A percentile compares a stretch with the other conserved stretches of the same genome.
These are phyloP conservation scores for Ophiostoma ips DNA, from an alignment of 2,329 filamentous ascomycete species.

Conservation along the genomic window DNA sequence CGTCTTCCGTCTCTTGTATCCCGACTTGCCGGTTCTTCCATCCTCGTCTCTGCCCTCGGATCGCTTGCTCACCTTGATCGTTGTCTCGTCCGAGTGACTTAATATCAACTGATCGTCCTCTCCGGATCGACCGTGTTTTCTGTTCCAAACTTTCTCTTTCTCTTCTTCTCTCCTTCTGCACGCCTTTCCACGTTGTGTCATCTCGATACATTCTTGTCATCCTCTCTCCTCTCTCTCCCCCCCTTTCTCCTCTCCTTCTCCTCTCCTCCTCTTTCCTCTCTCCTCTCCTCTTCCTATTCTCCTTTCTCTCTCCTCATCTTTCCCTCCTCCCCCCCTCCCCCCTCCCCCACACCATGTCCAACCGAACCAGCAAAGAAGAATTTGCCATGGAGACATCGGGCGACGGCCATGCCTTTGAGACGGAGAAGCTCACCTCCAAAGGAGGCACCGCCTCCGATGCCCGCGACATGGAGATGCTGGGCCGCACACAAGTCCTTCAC, in stretches of 20 bases:
- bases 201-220: neutral
- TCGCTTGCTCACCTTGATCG: neutral
- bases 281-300: neutral
- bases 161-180: neutral
- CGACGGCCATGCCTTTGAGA: constrained; percentile 12
- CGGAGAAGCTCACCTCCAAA: constrained; percentile 10
- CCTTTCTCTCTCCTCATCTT: neutral
- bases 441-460: constrained; percentile 19
- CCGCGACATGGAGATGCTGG: constrained; percentile 20
- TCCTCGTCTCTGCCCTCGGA: neutral
- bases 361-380: constrained; percentile 10
- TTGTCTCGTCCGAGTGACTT: neutral
- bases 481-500: constrained; percentile 14
- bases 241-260: neutral
- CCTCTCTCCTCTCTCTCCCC: neutral
- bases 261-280: too few relatives aligned
- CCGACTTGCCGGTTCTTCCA: neutral
- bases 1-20: too few relatives aligned
- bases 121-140: too few relatives aligned
- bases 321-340: neutral
- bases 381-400: constrained; percentile 9
- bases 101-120: constrained; percentile 5
- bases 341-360: constrained; percentile 8
- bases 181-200: neutral
- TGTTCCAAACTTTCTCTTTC: neutral